Evolutionary conservation across 208 protist species (phyloP), one percentile per base, ranked within the genome.

Genomic region (Crithidia sp.): DNA sequence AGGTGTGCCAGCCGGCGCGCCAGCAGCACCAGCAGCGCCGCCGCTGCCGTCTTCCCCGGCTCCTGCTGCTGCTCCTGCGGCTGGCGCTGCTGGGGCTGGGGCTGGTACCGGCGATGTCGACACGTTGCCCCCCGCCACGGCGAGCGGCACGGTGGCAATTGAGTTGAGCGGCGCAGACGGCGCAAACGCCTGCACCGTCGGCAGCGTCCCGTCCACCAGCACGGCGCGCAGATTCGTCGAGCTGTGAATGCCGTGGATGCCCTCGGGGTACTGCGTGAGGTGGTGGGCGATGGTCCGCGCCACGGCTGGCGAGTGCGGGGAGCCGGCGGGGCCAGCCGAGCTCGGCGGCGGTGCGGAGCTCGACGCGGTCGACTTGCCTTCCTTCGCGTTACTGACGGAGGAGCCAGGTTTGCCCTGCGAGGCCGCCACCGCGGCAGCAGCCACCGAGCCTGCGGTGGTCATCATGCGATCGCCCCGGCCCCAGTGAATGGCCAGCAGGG

Each of bases 261-360:
- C 91, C 10, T 91, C 87, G 4, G 89, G 91, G 64, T 78, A 91
- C 65, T 86, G 81, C 54, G 67, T 59, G 2, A 93, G 63, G 69
- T 90, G 79, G 53, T 89, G 81, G 13, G 61, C 49, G 28, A 85
- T 76, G 58, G 64, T 59, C 73, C 67, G 49, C 14, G 70, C 55
- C 16, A 74, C 73, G 7, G 69, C 79, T 7, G 77, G 69, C 12
- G 76, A 66, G 56, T 71, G 52, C 12, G 62, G 64, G 12, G 59
- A 14, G 7, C 62, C 59, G 10, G 76, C 60, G 10, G 68, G 52
- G 14, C 71, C 61, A 2, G 76, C 65, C 2, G 52, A 45, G 28
- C 55, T 56, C 14, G 63, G n/a, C 16, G 39, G 28, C 16, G 58
- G 44, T 16, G 44, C 39, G 6, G 74, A 47, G 12, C 57, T 47